phyloP scores from a whole-genome alignment of 305 asterid genomes.

The Fraxinus baroniana region DNA sequence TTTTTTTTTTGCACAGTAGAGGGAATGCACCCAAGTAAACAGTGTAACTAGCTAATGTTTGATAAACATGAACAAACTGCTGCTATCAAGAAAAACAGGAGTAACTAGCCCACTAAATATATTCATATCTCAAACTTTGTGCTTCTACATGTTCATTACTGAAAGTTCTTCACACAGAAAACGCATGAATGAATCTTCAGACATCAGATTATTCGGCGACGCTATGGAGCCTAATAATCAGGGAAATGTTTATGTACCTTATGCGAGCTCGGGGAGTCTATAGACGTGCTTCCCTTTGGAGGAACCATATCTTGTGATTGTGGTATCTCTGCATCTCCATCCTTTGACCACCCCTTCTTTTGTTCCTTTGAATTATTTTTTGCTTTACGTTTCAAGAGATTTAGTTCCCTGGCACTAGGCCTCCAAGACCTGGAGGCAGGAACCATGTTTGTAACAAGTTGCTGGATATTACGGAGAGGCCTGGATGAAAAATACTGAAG shows the following conservation, averaged over 20 bases:
- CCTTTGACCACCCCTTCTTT: conserved; percentile 78
- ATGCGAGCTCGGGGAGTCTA: conserved; percentile 61
- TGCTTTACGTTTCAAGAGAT: conserved; percentile 93
- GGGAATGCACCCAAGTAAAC: background rate
- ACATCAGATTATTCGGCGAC: background rate
- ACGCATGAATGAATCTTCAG: background rate
- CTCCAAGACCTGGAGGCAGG: conserved; percentile 84
- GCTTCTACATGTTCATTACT: background rate
- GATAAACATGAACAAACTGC: background rate
- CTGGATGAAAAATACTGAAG: conserved; percentile 66
- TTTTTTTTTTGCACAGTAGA: background rate
- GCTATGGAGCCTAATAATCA: conserved; percentile 8
- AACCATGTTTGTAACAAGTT: conserved; percentile 73
- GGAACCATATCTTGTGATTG: conserved; percentile 69
- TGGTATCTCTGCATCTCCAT: conserved; percentile 66
- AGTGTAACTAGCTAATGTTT: background rate
- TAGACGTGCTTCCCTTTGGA: conserved; percentile 52
- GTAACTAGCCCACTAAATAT: background rate
- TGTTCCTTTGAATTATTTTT: conserved; percentile 84
- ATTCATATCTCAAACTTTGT: background rate
- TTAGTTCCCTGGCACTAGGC: conserved; percentile 98
- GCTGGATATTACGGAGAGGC: conserved; percentile 63
- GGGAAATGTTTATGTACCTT: conserved; percentile 52
- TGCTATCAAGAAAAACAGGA: background rate
- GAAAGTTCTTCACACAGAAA: background rate